Evolutionary conservation across 371 early-diverging fungal genomes (phyloP).

Genomic region (Choanephora cucurbitarum): DNA sequence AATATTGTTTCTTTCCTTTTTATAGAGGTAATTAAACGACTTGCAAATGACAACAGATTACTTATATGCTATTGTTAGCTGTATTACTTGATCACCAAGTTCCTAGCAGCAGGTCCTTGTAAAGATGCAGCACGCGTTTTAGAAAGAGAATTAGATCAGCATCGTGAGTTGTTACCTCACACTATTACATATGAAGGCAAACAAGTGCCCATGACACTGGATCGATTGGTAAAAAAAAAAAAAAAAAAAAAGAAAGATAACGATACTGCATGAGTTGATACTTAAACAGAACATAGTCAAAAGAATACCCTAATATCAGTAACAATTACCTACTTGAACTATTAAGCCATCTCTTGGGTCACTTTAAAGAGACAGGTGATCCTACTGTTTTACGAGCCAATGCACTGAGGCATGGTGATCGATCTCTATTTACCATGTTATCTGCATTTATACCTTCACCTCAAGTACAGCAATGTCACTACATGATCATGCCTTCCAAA

Average conservation of each 20-base stretch:
- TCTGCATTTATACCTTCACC: slow-evolving; percentile 36
- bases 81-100: slow-evolving; percentile 62
- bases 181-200: slow-evolving; percentile 69
- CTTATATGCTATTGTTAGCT: no score
- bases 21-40: no score
- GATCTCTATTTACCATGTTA: slow-evolving; percentile 43
- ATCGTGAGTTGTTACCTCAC: slow-evolving; percentile 57
- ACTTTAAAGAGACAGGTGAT: slow-evolving; percentile 42
- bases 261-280: no score
- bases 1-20: no score
- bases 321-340: slow-evolving; percentile 32
- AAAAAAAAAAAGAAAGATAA: no score
- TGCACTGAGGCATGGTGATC: slow-evolving; percentile 45
- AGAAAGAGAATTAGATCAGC: slow-evolving; percentile 48
- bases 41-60: no score
- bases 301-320: slow-evolving; percentile 32
- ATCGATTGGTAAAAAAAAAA: slow-evolving; percentile 69
- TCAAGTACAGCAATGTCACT: slow-evolving; percentile 24
- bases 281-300: slow-evolving; percentile 30
- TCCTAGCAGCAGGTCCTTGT: slow-evolving; percentile 62
- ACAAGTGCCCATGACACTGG: slow-evolving; percentile 50
- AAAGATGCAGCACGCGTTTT: slow-evolving; percentile 49
- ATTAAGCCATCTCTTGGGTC: slow-evolving; percentile 28
- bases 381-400: slow-evolving; percentile 31
- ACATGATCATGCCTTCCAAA: slow-evolving; percentile 25